Conservation (phyloP, 139 green algal species). For the Mesotaenium endlicherianum region DNA sequence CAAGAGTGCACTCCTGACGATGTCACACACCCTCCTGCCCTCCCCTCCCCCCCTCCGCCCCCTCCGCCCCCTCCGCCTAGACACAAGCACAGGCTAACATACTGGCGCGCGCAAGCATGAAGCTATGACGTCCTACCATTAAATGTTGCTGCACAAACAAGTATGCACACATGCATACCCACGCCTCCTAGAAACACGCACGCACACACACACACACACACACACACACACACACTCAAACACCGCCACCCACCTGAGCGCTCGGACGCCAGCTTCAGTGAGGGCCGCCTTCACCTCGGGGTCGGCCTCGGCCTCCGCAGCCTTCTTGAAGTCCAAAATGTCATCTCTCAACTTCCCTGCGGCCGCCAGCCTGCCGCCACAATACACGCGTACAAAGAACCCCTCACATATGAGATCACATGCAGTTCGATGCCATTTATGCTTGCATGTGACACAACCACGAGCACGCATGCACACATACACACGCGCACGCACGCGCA, state of each 20-base stretch:
- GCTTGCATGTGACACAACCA: not conserved
- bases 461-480: not conserved
- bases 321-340: conserved; percentile 4
- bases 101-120: not conserved
- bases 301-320: not conserved
- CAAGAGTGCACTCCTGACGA: too few relatives aligned
- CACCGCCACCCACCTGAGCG: not conserved
- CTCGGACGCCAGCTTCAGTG: not conserved
- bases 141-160: not conserved
- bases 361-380: not conserved
- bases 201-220: not conserved
- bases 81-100: too few relatives aligned
- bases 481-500: not conserved
- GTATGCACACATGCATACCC: not conserved
- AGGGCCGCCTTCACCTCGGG: not conserved
- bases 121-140: not conserved
- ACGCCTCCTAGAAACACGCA: not conserved
- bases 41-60: too few relatives aligned
- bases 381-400: not conserved
- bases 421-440: not conserved
- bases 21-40: too few relatives aligned
- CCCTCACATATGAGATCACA: not conserved
- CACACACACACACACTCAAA: too few relatives aligned
- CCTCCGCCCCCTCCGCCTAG: too few relatives aligned
- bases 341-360: not conserved